phyloP scores from a whole-genome alignment of 2,329 filamentous ascomycete species.

The Teratosphaeria epicoccoides region DNA sequence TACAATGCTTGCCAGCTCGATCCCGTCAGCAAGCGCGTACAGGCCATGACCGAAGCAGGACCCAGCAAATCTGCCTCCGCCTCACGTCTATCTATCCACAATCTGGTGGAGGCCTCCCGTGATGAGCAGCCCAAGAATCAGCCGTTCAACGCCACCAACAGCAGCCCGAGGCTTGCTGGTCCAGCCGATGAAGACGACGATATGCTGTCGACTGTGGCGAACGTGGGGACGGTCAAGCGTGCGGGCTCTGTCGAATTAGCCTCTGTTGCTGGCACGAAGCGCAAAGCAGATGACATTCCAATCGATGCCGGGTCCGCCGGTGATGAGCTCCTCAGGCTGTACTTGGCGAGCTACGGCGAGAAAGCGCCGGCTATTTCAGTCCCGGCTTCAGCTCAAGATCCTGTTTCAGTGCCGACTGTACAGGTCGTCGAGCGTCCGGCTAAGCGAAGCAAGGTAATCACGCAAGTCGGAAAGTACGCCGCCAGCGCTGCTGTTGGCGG shows the following conservation, averaged over 20 bases:
- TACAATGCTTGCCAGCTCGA: too few relatives aligned
- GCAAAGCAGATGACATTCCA: slow-evolving; percentile 17
- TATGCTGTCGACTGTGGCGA: not conserved
- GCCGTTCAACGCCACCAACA: not conserved
- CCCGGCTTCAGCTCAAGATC: not conserved
- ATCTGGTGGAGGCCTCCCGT: not conserved
- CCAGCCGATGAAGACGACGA: not conserved
- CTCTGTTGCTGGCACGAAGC: slow-evolving; percentile 10
- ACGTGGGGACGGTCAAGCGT: not conserved
- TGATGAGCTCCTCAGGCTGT: not conserved
- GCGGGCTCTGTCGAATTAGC: not conserved
- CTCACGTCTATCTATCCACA: slow-evolving; percentile 4
- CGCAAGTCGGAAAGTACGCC: slow-evolving; percentile 8
- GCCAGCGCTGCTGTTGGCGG: slow-evolving; percentile 13
- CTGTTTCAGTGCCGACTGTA: not conserved
- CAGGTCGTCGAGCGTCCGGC: not conserved
- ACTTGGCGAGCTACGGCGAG: not conserved
- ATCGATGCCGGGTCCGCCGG: not conserved
- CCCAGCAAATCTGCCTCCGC: not conserved
- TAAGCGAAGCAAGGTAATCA: not conserved
- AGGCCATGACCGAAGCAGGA: too few relatives aligned
- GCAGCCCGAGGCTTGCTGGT: not conserved
- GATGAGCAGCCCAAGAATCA: slow-evolving; percentile 2
- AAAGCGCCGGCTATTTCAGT: not conserved
- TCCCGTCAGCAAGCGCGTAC: too few relatives aligned